Evolutionary conservation across 768 basidiomycete species (phyloP).

Genomic region (Naematelia aurantialba): DNA sequence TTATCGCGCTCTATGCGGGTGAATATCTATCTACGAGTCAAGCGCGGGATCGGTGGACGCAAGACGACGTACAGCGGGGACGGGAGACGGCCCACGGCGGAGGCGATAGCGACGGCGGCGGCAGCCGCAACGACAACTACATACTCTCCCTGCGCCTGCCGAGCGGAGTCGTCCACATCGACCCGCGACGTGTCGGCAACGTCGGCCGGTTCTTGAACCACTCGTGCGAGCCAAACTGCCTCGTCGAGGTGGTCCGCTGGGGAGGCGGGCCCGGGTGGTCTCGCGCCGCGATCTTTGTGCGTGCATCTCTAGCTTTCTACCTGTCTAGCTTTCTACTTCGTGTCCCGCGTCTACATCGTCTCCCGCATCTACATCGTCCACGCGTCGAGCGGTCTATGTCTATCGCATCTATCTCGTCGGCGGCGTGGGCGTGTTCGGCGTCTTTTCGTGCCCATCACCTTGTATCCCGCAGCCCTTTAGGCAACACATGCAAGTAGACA

Average conservation of each 20-base stretch:
- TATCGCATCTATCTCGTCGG: too few relatives aligned
- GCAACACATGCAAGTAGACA: too few relatives aligned
- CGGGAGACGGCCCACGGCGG: background rate
- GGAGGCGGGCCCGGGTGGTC: slow-evolving; percentile 32
- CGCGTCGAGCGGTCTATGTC: too few relatives aligned
- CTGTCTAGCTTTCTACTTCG: too few relatives aligned
- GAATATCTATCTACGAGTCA: slow-evolving; percentile 41
- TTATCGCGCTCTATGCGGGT: slow-evolving; percentile 49
- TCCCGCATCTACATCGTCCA: too few relatives aligned
- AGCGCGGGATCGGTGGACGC: slow-evolving; percentile 31
- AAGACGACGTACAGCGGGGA: background rate
- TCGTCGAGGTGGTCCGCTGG: slow-evolving; percentile 44
- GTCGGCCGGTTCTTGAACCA: slow-evolving; percentile 49
- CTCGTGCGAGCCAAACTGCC: slow-evolving; percentile 48
- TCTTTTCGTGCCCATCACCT: too few relatives aligned
- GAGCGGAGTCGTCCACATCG: slow-evolving; percentile 33
- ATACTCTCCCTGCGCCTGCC: slow-evolving; percentile 42
- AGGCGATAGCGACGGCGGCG: too few relatives aligned
- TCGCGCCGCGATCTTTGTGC: slow-evolving; percentile 48
- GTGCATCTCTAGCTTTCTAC: slow-evolving; percentile 7
- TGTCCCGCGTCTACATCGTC: too few relatives aligned
- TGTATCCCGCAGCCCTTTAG: too few relatives aligned
- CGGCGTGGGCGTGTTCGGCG: too few relatives aligned
- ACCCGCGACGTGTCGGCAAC: slow-evolving; percentile 45
- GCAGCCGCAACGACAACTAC: too few relatives aligned